These are phyloP conservation scores for Camelina laxa DNA, from an alignment of 345 rosid species.

Conservation along the genomic window DNA sequence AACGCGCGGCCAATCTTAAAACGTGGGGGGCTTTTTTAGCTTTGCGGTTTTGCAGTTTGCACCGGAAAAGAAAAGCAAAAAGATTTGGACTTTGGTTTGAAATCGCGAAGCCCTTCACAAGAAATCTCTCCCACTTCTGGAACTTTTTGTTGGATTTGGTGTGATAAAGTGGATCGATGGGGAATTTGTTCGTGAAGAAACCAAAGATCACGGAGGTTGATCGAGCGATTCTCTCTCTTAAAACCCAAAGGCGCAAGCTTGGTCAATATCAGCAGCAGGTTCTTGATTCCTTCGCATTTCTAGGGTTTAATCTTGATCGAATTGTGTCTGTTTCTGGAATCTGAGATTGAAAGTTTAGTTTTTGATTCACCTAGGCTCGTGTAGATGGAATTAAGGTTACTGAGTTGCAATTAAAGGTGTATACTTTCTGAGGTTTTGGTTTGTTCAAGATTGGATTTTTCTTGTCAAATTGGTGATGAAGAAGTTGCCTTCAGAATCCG, in stretches of 20 bases:
- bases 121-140: not conserved
- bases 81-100: constrained; percentile 36
- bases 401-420: constrained; percentile 14
- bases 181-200: constrained; percentile 91
- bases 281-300: constrained; percentile 14
- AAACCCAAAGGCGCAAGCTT: constrained; percentile 95
- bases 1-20: constrained; percentile 27
- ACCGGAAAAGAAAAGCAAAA: not conserved
- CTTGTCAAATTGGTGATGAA: constrained; percentile 9
- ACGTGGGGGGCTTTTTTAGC: constrained; percentile 5
- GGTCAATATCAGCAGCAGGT: constrained; percentile 92
- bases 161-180: constrained; percentile 51
- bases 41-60: constrained; percentile 7
- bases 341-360: constrained; percentile 7
- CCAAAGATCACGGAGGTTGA: constrained; percentile 95
- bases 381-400: not conserved
- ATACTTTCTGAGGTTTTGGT: constrained; percentile 7
- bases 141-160: not conserved
- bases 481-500: not conserved
- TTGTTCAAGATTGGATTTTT: not conserved
- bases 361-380: constrained; percentile 21
- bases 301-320: constrained; percentile 12
- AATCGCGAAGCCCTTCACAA: constrained; percentile 6
- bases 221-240: constrained; percentile 90
- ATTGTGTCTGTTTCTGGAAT: constrained; percentile 10